A percentile compares a stretch with the other conserved stretches of the same genome.
Evolutionary conservation across 352 stramenopile genomes (phyloP).

Genomic region (Lagenidium sp.): DNA sequence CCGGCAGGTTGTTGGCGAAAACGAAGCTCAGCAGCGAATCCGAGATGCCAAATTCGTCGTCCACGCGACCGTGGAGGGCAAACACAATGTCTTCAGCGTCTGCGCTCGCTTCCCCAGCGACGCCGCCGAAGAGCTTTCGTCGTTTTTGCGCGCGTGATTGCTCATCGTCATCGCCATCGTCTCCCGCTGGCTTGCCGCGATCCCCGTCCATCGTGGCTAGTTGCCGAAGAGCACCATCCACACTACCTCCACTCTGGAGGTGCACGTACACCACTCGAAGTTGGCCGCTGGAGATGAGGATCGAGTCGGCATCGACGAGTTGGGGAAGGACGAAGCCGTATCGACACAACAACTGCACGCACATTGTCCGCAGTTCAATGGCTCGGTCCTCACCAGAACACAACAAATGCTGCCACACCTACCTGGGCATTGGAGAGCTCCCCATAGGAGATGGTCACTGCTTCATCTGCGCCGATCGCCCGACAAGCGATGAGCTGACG

Average conservation of each 20-base stretch:
- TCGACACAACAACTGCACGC: conserved; percentile 40
- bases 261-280: conserved; percentile 25
- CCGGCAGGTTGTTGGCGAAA: conserved; percentile 32
- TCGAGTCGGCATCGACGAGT: conserved; percentile 29
- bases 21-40: conserved; percentile 62
- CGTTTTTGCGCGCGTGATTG: too few species aligned
- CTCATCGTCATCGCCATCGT: too few species aligned
- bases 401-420: conserved; percentile 1
- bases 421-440: conserved; percentile 70
- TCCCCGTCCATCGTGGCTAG: too few species aligned
- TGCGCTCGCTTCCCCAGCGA: too few species aligned
- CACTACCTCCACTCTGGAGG: too few species aligned
- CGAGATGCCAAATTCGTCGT: conserved; percentile 46
- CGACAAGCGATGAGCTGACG: conserved; percentile 36
- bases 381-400: not conserved
- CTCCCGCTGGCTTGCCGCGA: too few species aligned
- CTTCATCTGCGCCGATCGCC: conserved; percentile 25
- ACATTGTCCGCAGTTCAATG: not conserved
- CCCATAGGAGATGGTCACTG: conserved; percentile 66
- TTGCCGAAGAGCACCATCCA: too few species aligned
- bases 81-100: conserved; percentile 34
- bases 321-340: conserved; percentile 58
- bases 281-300: conserved; percentile 37
- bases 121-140: conserved; percentile 38
- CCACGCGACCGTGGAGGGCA: conserved; percentile 32